A percentile compares a stretch with the other conserved stretches of the same genome.
These are phyloP conservation scores for Ustilago esculenta DNA, from an alignment of 1,284 basidiomycete species.

Conservation along the genomic window DNA sequence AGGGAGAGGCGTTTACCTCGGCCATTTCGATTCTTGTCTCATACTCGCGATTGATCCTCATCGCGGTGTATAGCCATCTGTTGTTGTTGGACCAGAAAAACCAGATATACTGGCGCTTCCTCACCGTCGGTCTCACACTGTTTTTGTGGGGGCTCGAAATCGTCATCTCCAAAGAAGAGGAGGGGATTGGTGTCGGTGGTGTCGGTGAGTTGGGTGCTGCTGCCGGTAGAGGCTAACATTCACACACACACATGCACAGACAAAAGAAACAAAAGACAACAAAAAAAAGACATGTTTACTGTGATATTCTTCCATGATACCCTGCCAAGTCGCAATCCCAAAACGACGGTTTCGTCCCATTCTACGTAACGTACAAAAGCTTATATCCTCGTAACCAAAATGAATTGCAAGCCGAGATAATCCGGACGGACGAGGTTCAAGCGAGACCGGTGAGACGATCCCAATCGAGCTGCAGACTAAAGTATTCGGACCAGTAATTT, in stretches of 20 bases:
- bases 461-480: constrained; percentile 41
- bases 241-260: too few species aligned
- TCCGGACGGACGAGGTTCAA: background rate
- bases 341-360: too few species aligned
- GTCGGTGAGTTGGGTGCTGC: constrained; percentile 31
- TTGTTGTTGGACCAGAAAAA: constrained; percentile 64
- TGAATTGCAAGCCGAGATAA: too few species aligned
- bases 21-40: constrained; percentile 55
- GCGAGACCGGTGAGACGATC: constrained; percentile 34
- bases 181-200: constrained; percentile 31
- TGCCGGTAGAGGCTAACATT: constrained; percentile 5
- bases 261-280: too few species aligned
- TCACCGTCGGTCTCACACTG: constrained; percentile 63
- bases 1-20: constrained; percentile 21
- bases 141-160: constrained; percentile 62
- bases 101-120: constrained; percentile 64
- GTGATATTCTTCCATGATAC: too few species aligned
- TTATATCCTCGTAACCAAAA: too few species aligned
- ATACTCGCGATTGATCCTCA: constrained; percentile 62
- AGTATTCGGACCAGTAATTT: constrained; percentile 47
- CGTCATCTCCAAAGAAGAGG: constrained; percentile 51
- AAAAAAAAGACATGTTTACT: too few species aligned
- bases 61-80: constrained; percentile 64
- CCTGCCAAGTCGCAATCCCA: too few species aligned
- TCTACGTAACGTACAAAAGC: too few species aligned